Percentiles rank a stretch among this genome's conserved stretches.
Conservation (phyloP, 495 filamentous ascomycete species). For the Penicillium angulare region DNA sequence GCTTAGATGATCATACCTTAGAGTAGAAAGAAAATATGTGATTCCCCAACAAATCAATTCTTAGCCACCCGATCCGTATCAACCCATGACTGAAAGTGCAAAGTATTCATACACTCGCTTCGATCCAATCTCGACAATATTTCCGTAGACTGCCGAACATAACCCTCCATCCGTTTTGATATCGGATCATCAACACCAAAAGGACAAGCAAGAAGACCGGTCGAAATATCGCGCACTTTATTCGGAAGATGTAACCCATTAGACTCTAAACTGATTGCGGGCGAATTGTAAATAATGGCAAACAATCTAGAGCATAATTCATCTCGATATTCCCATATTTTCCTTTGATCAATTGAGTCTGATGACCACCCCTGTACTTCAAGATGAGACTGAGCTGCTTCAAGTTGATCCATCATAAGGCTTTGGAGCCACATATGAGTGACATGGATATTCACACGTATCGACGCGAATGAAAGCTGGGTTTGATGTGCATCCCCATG, state of each 20-base stretch:
- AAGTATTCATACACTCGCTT: conserved; percentile 20
- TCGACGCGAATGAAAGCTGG: conserved; percentile 9
- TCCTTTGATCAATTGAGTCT: conserved; percentile 1
- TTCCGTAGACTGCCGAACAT: conserved; percentile 17
- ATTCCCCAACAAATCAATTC: conserved; percentile 1
- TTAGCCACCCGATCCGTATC: conserved; percentile 31
- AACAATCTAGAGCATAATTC: conserved; percentile 18
- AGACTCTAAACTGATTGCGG: conserved; percentile 12
- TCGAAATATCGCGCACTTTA: conserved; percentile 24
- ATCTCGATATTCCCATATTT: conserved; percentile 11
- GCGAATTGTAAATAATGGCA: conserved; percentile 12
- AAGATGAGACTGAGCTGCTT: conserved; percentile 8
- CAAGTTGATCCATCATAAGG: conserved; percentile 20
- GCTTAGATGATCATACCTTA: background rate
- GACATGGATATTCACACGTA: conserved; percentile 22
- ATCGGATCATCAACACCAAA: conserved; percentile 17
- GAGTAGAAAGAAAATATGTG: background rate
- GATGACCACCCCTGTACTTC: background rate
- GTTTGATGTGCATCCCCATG: too few relatives aligned
- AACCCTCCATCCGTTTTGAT: conserved; percentile 15
- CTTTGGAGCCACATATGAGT: conserved; percentile 28
- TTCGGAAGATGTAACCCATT: conserved; percentile 22
- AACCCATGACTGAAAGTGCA: conserved; percentile 23
- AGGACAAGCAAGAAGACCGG: conserved; percentile 20
- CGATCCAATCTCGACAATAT: conserved; percentile 20